A percentile compares a stretch with the other conserved stretches of the same genome.
phyloP scores from a whole-genome alignment of 371 early-diverging fungal genomes.

The Circinella minor region DNA sequence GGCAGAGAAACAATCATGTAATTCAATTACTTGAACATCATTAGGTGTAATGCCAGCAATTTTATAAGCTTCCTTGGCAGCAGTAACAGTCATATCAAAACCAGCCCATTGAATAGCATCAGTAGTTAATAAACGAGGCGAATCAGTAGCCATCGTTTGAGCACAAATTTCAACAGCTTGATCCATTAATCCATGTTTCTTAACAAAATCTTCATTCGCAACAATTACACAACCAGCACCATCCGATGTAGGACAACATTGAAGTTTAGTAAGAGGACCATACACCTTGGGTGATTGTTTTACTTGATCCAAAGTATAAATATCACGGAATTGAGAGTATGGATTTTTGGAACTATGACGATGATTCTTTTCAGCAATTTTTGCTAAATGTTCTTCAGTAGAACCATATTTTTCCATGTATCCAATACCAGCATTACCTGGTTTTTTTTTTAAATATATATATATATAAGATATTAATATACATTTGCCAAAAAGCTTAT shows the following conservation, averaged over 20 bases:
- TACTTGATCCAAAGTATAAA: slow-evolving; percentile 72
- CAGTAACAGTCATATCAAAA: slow-evolving; percentile 75
- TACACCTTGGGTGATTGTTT: slow-evolving; percentile 68
- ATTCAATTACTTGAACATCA: slow-evolving; percentile 75
- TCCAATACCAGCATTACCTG: slow-evolving; percentile 70
- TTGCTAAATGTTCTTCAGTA: slow-evolving; percentile 63
- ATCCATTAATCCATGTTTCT: slow-evolving; percentile 62
- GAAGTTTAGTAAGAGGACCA: slow-evolving; percentile 78
- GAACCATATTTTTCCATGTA: slow-evolving; percentile 75
- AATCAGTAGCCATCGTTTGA: slow-evolving; percentile 80
- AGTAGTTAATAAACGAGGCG: slow-evolving; percentile 60
- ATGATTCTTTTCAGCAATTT: slow-evolving; percentile 83
- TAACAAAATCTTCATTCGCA: slow-evolving; percentile 75
- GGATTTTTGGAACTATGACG: slow-evolving; percentile 78
- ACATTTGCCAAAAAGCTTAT: no score
- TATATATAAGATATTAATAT: no score
- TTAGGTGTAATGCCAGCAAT: slow-evolving; percentile 65
- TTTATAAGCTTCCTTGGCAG: slow-evolving; percentile 62
- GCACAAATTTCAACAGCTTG: slow-evolving; percentile 77
- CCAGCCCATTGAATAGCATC: slow-evolving; percentile 75
- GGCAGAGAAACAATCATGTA: slow-evolving; percentile 86
- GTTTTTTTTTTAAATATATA: no score
- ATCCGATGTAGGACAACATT: slow-evolving; percentile 85
- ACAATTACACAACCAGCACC: slow-evolving; percentile 76
- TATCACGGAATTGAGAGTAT: slow-evolving; percentile 80